Conservation (phyloP, 2,329 filamentous ascomycete genomes). For the Verticillium albo-atrum region DNA sequence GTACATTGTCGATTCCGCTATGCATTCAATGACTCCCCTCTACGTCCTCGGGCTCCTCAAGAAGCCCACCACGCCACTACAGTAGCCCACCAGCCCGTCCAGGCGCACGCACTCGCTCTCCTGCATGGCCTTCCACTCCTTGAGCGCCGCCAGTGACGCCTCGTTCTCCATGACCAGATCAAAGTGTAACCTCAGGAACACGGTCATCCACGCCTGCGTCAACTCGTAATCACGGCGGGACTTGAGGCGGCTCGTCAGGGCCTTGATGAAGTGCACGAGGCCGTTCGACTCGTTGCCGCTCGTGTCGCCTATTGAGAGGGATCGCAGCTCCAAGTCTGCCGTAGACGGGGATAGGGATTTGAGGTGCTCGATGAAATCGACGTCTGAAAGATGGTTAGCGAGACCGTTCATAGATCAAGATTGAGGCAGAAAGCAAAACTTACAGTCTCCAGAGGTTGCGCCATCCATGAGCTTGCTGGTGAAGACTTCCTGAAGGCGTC, state of each 20-base stretch:
- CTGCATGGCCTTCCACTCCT: slow-evolving; percentile 68
- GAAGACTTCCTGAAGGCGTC: slow-evolving; percentile 53
- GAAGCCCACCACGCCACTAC: slow-evolving; percentile 79
- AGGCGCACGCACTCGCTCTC: slow-evolving; percentile 67
- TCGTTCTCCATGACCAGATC: slow-evolving; percentile 48
- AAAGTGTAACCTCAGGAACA: slow-evolving; percentile 79
- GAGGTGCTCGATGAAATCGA: slow-evolving; percentile 70
- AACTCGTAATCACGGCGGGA: slow-evolving; percentile 83
- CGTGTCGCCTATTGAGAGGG: slow-evolving; percentile 49
- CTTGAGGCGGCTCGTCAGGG: slow-evolving; percentile 66
- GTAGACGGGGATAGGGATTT: slow-evolving; percentile 78
- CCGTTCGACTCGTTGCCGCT: slow-evolving; percentile 58
- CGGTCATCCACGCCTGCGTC: slow-evolving; percentile 95
- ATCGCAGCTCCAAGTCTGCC: slow-evolving; percentile 87
- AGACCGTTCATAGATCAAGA: slow-evolving; percentile 1
- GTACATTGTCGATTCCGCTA: not conserved
- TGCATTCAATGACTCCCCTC: not conserved
- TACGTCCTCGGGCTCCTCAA: slow-evolving; percentile 59
- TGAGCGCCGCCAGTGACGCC: slow-evolving; percentile 53
- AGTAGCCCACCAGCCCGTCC: slow-evolving; percentile 77
- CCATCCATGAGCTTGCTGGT: slow-evolving; percentile 52
- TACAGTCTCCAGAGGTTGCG: slow-evolving; percentile 56
- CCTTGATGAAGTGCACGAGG: slow-evolving; percentile 73
- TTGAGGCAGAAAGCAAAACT: slow-evolving; percentile 21
- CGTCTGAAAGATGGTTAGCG: slow-evolving; percentile 37